Percentiles rank a stretch among this genome's conserved stretches.
Evolutionary conservation across 2,329 filamentous ascomycete genomes (phyloP).

Genomic region (Ceratocystiopsis minuta): DNA sequence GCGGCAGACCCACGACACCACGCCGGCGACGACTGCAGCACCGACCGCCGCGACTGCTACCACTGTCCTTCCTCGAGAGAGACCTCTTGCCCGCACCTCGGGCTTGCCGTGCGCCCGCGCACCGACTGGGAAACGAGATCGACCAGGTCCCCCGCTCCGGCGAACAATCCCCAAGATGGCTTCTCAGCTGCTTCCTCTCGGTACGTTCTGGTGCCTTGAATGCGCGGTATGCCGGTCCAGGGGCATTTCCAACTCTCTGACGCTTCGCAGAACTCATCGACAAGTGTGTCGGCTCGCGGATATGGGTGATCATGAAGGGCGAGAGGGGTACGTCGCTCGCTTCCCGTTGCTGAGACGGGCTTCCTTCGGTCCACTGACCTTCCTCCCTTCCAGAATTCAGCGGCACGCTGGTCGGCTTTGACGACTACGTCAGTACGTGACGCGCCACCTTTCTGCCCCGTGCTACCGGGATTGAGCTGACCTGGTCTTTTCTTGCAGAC

Average conservation of each 20-base stretch:
- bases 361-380: too few relatives aligned
- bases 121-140: too few relatives aligned
- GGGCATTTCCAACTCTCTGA: not conserved
- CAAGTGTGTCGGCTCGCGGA: slow-evolving; percentile 92
- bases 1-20: too few relatives aligned
- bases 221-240: not conserved
- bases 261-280: slow-evolving; percentile 69
- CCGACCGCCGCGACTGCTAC: too few relatives aligned
- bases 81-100: too few relatives aligned
- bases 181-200: slow-evolving; percentile 8
- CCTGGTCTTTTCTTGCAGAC: slow-evolving; percentile 37
- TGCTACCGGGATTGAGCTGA: too few relatives aligned
- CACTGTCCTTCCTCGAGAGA: too few relatives aligned
- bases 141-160: too few relatives aligned
- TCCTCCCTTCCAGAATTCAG: slow-evolving; percentile 55
- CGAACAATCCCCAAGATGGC: not conserved
- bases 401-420: slow-evolving; percentile 84
- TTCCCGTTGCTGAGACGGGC: not conserved
- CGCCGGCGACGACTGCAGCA: too few relatives aligned
- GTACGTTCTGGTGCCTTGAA: slow-evolving; percentile 6
- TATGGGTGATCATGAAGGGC: slow-evolving; percentile 99
- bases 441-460: not conserved
- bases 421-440: slow-evolving; percentile 97
- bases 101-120: too few relatives aligned
- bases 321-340: slow-evolving; percentile 57